Percentiles rank a stretch among this genome's conserved stretches.
Evolutionary conservation across 495 filamentous ascomycete genomes (phyloP).

Genomic region (Daldinia grandis): DNA sequence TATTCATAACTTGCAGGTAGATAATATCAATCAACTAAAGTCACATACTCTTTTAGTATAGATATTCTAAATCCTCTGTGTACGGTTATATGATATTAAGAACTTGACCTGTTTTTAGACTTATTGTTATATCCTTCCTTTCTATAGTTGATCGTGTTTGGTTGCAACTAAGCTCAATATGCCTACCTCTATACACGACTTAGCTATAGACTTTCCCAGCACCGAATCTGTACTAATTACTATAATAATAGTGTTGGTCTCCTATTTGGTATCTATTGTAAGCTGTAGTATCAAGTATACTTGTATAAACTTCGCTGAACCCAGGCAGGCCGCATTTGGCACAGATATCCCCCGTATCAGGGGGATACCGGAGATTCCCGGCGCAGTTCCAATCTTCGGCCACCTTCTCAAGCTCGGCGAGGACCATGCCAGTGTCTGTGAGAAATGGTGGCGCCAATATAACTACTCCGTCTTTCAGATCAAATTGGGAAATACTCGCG

Average conservation of each 20-base stretch:
- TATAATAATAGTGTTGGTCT: not conserved
- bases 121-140: too few relatives aligned
- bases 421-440: conserved; percentile 63
- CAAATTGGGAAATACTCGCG: conserved; percentile 60
- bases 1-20: not conserved
- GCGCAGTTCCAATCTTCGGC: conserved; percentile 58
- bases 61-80: not conserved
- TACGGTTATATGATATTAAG: not conserved
- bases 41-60: not conserved
- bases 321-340: not conserved
- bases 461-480: conserved; percentile 64
- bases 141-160: not conserved
- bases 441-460: conserved; percentile 63
- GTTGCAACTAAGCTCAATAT: not conserved
- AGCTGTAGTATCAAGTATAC: not conserved
- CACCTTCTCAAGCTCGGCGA: conserved; percentile 64
- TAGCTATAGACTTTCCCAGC: not conserved
- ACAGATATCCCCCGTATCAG: conserved; percentile 45
- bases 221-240: not conserved
- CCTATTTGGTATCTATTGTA: not conserved
- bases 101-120: not conserved
- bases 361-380: conserved; percentile 62
- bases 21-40: not conserved
- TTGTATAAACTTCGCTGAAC: not conserved
- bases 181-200: not conserved